Conservation (phyloP, 352 stramenopile species). For the Globisporangium canariense region DNA sequence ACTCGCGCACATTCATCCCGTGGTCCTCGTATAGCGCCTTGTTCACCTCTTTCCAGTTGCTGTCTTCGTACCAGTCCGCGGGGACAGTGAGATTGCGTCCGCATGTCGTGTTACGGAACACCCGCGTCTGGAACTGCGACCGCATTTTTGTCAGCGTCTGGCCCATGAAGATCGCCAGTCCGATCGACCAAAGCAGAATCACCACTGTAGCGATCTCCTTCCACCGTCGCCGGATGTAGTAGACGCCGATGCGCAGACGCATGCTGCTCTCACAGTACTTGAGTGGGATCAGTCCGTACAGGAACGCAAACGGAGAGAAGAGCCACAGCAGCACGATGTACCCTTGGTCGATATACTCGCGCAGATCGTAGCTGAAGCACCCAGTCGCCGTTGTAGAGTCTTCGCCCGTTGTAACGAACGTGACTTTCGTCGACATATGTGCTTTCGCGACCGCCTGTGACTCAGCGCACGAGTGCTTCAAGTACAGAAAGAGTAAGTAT, state of each 20-base stretch:
- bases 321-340: slow-evolving; percentile 48
- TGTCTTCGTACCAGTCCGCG: slow-evolving; percentile 43
- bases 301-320: slow-evolving; percentile 55
- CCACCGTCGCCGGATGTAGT: slow-evolving; percentile 72
- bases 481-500: slow-evolving; percentile 49
- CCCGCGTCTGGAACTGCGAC: slow-evolving; percentile 34
- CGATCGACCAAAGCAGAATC: slow-evolving; percentile 62
- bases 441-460: slow-evolving; percentile 8
- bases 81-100: slow-evolving; percentile 35
- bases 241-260: slow-evolving; percentile 64
- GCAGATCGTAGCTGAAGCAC: slow-evolving; percentile 33
- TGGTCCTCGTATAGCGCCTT: slow-evolving; percentile 10
- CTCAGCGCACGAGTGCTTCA: slow-evolving; percentile 32
- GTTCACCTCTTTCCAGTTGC: slow-evolving; percentile 28
- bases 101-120: slow-evolving; percentile 41
- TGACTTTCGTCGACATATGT: neutral
- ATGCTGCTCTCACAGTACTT: slow-evolving; percentile 70
- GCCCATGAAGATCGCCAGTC: slow-evolving; percentile 58
- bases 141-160: slow-evolving; percentile 48
- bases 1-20: slow-evolving; percentile 53
- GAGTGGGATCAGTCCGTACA: slow-evolving; percentile 61
- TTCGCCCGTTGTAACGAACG: neutral
- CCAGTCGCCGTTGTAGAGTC: neutral
- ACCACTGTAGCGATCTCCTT: slow-evolving; percentile 69
- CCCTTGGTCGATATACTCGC: slow-evolving; percentile 23